These are phyloP conservation scores for Strigomonas culicis DNA, from an alignment of 208 protist genomes.

Conservation along the genomic window DNA sequence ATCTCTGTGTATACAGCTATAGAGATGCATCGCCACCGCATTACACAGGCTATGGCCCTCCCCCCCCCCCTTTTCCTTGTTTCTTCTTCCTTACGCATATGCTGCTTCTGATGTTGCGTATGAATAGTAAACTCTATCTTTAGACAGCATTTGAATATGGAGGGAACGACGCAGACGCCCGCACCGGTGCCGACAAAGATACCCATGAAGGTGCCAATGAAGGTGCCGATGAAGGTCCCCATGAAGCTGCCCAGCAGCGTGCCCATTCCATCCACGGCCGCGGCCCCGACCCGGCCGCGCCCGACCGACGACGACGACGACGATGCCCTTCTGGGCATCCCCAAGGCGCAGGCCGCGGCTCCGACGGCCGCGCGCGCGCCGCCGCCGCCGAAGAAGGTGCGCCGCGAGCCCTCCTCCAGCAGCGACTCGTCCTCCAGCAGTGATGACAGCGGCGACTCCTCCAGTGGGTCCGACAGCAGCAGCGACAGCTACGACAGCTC, in stretches of 20 bases:
- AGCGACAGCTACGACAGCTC: conserved; percentile 8
- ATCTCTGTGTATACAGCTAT: no score
- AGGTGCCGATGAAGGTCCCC: conserved; percentile 22
- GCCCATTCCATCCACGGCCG: conserved; percentile 17
- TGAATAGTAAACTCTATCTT: no score
- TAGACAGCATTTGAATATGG: not conserved
- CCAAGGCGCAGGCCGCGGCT: conserved; percentile 5
- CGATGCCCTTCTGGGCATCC: conserved; percentile 24
- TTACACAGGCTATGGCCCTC: no score
- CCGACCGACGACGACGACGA: conserved; percentile 32
- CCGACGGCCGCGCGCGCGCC: conserved; percentile 16
- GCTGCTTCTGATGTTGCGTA: not conserved
- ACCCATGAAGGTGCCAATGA: conserved; percentile 50
- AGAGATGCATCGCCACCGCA: no score
- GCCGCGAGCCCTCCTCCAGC: not conserved
- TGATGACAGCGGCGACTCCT: conserved; percentile 18
- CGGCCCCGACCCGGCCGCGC: conserved; percentile 8
- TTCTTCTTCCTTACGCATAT: no score
- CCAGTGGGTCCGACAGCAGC: conserved; percentile 19
- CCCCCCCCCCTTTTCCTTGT: no score
- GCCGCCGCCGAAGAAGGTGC: conserved; percentile 18
- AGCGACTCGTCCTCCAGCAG: conserved; percentile 20
- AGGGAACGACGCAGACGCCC: conserved; percentile 13
- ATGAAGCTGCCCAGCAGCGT: conserved; percentile 29
- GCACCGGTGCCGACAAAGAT: conserved; percentile 68